Conservation (phyloP, 1,284 basidiomycete genomes). For the Chalciporus sp. region DNA sequence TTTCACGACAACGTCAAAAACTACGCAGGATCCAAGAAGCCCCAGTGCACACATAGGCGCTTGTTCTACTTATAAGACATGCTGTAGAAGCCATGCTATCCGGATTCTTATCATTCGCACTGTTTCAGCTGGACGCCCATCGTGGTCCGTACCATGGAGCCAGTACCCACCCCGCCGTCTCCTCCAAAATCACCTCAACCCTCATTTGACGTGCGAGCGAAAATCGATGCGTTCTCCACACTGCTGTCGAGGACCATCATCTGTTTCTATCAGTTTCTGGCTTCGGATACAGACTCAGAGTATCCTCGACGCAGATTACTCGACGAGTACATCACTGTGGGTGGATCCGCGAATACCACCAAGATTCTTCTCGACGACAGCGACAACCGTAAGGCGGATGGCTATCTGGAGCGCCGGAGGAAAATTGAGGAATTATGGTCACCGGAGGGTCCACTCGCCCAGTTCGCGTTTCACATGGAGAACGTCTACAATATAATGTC, state of each 20-base stretch:
- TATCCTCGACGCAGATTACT: slow-evolving; percentile 24
- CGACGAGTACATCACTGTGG: slow-evolving; percentile 33
- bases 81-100: slow-evolving; percentile 7
- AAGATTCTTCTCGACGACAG: slow-evolving; percentile 28
- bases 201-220: slow-evolving; percentile 23
- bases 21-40: too few species aligned
- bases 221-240: slow-evolving; percentile 27
- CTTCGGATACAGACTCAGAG: slow-evolving; percentile 30
- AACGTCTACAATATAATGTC: slow-evolving; percentile 20
- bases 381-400: slow-evolving; percentile 24
- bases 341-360: slow-evolving; percentile 29
- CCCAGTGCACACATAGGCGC: slow-evolving; percentile 6
- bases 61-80: slow-evolving; percentile 7
- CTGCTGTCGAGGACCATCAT: slow-evolving; percentile 29
- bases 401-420: too few species aligned
- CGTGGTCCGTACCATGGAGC: slow-evolving; percentile 16
- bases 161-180: not conserved
- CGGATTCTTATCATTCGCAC: not conserved
- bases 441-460: too few species aligned
- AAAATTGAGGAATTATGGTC: too few species aligned
- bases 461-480: slow-evolving; percentile 21
- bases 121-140: not conserved
- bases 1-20: too few species aligned
- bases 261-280: slow-evolving; percentile 34
- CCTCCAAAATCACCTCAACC: not conserved